phyloP scores from a whole-genome alignment of 331 rosid genomes.

The Malus hybrid region DNA sequence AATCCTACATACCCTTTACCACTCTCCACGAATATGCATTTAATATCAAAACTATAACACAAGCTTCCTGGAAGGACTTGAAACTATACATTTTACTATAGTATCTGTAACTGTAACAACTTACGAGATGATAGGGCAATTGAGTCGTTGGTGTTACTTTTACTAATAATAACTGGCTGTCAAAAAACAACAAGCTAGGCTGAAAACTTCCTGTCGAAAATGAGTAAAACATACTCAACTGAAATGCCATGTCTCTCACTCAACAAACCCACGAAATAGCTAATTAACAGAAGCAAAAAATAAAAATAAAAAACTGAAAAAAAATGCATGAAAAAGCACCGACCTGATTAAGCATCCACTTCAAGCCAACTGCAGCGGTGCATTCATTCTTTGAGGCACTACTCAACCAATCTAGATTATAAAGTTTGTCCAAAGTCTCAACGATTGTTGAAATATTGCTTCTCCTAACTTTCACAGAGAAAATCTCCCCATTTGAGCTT shows the following conservation, averaged over 20 bases:
- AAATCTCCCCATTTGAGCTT: constrained; percentile 95
- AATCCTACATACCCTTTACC: background rate
- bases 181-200: background rate
- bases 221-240: background rate
- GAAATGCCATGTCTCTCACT: background rate
- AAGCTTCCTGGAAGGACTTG: background rate
- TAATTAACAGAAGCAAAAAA: background rate
- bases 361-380: constrained; percentile 94
- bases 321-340: background rate
- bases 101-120: background rate
- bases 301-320: background rate
- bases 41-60: background rate
- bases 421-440: constrained; percentile 77
- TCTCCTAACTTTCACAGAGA: constrained; percentile 89
- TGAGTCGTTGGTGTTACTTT: background rate
- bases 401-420: constrained; percentile 82
- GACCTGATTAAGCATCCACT: constrained; percentile 99
- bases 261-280: background rate
- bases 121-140: background rate
- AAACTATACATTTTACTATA: background rate
- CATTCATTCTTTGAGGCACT: constrained; percentile 98
- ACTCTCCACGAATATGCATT: background rate
- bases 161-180: background rate
- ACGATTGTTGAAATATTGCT: constrained; percentile 70
- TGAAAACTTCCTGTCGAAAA: background rate